Conservation (phyloP, 441 rosid genomes). For the Gossypium lobatum region DNA sequence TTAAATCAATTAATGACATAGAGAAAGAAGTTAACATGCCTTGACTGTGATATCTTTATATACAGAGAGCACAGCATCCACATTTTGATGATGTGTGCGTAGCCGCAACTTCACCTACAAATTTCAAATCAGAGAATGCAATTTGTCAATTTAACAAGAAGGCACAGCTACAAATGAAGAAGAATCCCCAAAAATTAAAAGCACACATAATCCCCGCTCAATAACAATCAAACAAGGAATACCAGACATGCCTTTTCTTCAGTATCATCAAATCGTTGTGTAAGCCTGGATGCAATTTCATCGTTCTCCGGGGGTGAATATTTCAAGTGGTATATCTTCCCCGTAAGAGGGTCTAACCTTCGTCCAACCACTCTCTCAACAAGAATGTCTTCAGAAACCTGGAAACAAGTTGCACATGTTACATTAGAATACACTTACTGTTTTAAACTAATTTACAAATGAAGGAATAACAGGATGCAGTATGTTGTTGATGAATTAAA, state of each 20-base stretch:
- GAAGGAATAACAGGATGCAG: not conserved
- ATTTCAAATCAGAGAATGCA: not conserved
- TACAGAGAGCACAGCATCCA: constrained; percentile 75
- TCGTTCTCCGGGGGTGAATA: constrained; percentile 84
- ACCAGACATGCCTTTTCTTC: constrained; percentile 70
- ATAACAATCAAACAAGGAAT: constrained; percentile 8
- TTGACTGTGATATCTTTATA: constrained; percentile 60
- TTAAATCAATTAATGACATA: constrained; percentile 4
- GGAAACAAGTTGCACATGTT: constrained; percentile 15
- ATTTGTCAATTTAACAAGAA: not conserved
- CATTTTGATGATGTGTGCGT: constrained; percentile 65
- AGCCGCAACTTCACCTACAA: constrained; percentile 76
- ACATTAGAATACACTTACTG: not conserved
- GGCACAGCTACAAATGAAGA: not conserved
- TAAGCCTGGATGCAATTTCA: constrained; percentile 79
- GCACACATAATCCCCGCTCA: not conserved
- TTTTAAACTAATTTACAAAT: not conserved
- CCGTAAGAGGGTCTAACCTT: constrained; percentile 85
- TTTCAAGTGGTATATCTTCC: constrained; percentile 87
- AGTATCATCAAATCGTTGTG: constrained; percentile 91
- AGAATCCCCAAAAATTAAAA: not conserved
- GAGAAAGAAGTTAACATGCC: constrained; percentile 36
- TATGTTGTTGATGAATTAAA: not conserved
- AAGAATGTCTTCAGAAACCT: constrained; percentile 86
- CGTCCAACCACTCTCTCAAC: constrained; percentile 94